Evolutionary conservation across 371 early-diverging fungal genomes (phyloP).

Genomic region (Phascolomyces articulosus): DNA sequence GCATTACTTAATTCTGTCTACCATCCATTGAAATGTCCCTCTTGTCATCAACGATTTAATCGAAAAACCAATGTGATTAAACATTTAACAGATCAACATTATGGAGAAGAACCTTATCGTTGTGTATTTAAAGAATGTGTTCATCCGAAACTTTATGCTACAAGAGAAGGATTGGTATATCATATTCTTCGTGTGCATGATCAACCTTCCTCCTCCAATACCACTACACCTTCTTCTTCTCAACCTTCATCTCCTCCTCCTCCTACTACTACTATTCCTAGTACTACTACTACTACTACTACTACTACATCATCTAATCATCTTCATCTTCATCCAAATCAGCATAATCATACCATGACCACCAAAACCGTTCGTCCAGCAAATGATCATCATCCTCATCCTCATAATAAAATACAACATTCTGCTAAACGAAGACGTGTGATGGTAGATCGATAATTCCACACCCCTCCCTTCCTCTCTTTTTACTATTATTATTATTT

Average conservation of each 20-base stretch:
- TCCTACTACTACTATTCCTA: no score
- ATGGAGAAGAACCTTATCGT: constrained; percentile 48
- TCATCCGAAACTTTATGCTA: constrained; percentile 49
- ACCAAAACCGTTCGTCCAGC: background rate
- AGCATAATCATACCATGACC: background rate
- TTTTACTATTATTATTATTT: no score
- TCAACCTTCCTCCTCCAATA: background rate
- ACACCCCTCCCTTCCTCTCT: no score
- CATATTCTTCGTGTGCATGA: constrained; percentile 51
- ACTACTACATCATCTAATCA: no score
- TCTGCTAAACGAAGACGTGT: background rate
- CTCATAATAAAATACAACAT: background rate
- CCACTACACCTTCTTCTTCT: background rate
- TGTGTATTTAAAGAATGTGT: constrained; percentile 41
- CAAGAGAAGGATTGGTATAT: constrained; percentile 50
- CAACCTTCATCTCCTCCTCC: no score
- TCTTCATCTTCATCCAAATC: no score
- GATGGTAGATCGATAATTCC: background rate
- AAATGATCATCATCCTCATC: no score
- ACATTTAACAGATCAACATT: constrained; percentile 42
- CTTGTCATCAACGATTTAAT: constrained; percentile 38
- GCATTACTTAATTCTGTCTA: constrained; percentile 33
- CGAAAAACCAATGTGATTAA: constrained; percentile 52
- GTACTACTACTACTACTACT: no score
- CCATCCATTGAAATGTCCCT: constrained; percentile 47